These are phyloP conservation scores for Leptographium lundbergii DNA, from an alignment of 2,329 filamentous ascomycete species.

Conservation along the genomic window DNA sequence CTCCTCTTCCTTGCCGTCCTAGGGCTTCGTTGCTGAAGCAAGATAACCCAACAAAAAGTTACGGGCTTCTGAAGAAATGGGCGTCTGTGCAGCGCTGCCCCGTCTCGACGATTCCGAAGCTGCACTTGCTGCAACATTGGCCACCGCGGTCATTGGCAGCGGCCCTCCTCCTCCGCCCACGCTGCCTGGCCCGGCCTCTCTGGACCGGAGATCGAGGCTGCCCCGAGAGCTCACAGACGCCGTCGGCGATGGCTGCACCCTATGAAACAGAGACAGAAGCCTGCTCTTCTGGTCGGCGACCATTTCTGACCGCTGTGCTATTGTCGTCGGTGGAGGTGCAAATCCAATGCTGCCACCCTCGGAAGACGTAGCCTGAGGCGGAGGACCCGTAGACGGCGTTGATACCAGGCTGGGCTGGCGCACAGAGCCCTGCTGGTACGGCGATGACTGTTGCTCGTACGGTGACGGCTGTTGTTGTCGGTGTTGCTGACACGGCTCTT, in stretches of 20 bases:
- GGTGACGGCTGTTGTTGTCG: background rate
- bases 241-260: slow-evolving; percentile 20
- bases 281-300: slow-evolving; percentile 30
- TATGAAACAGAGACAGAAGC: slow-evolving; percentile 51
- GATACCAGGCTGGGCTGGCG: background rate
- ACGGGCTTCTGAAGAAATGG: slow-evolving; percentile 58
- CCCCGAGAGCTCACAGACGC: slow-evolving; percentile 6
- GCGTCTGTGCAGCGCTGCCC: slow-evolving; percentile 30
- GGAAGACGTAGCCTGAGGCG: background rate
- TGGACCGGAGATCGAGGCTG: background rate
- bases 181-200: background rate
- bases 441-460: background rate
- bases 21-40: slow-evolving; percentile 35
- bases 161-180: background rate
- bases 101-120: slow-evolving; percentile 22
- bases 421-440: background rate
- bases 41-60: slow-evolving; percentile 67
- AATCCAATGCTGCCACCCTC: background rate
- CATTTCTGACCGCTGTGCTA: slow-evolving; percentile 16
- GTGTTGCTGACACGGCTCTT: background rate
- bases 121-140: background rate
- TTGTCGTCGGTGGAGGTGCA: background rate
- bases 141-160: background rate
- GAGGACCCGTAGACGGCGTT: background rate
- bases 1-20: no score